These are phyloP conservation scores for Xylaria sp. DNA, from an alignment of 2,329 filamentous ascomycete species.

Conservation along the genomic window DNA sequence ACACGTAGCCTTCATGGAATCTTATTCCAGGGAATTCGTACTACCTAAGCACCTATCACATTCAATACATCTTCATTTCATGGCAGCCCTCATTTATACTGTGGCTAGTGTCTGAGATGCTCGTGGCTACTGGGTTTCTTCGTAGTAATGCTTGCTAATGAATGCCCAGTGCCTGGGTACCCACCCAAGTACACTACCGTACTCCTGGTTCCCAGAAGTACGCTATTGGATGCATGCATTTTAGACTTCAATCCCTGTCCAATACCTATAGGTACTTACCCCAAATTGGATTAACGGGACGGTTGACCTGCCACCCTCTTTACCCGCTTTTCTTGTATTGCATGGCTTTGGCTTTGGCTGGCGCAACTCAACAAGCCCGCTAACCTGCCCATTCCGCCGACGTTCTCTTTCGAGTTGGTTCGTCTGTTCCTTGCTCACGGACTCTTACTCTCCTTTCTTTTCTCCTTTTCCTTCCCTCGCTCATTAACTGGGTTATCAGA, in stretches of 20 bases:
- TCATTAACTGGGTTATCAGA: constrained; percentile 8
- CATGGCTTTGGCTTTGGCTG: constrained; percentile 25
- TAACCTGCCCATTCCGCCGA: constrained; percentile 21
- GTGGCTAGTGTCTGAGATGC: too few relatives aligned
- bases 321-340: constrained; percentile 42
- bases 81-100: too few relatives aligned
- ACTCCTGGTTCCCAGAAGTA: too few relatives aligned
- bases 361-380: constrained; percentile 32
- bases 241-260: neutral
- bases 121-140: too few relatives aligned
- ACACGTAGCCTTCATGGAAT: too few relatives aligned
- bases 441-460: constrained; percentile 5
- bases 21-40: too few relatives aligned
- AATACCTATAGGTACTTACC: neutral
- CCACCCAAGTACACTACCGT: too few relatives aligned
- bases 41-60: too few relatives aligned
- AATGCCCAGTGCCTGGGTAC: too few relatives aligned
- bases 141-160: too few relatives aligned
- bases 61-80: too few relatives aligned
- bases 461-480: constrained; percentile 13
- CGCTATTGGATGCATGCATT: too few relatives aligned
- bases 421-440: constrained; percentile 14
- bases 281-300: constrained; percentile 25
- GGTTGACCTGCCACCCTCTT: constrained; percentile 49
- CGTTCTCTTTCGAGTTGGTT: constrained; percentile 25